A percentile compares a stretch with the other conserved stretches of the same genome.
Evolutionary conservation across 805 yeast species (phyloP).

Genomic region (Starmerella floricola): DNA sequence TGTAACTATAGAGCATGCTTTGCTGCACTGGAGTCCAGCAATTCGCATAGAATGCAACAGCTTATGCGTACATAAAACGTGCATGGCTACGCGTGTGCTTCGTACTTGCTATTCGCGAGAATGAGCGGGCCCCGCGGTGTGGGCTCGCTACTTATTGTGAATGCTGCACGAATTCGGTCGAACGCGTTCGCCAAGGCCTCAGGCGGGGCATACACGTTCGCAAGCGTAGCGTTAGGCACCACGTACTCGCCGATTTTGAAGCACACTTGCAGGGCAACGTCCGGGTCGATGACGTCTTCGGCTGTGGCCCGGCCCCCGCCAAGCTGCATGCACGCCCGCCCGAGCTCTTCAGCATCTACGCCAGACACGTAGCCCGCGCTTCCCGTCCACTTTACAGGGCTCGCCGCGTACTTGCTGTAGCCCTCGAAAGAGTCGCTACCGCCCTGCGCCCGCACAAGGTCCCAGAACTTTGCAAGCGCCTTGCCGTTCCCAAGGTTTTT

Average conservation of each 20-base stretch:
- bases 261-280: not conserved
- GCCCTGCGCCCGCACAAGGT: conserved; percentile 3
- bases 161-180: too few species aligned
- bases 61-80: too few species aligned
- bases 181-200: too few species aligned
- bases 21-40: too few species aligned
- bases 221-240: not conserved
- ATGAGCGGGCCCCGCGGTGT: too few species aligned
- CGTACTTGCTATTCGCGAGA: too few species aligned
- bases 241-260: not conserved
- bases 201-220: not conserved
- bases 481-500: not conserved
- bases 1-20: too few species aligned
- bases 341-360: conserved; percentile 1
- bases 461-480: conserved; percentile 2
- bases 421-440: not conserved
- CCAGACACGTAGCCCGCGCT: not conserved
- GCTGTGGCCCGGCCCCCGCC: conserved; percentile 3
- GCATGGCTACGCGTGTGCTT: too few species aligned
- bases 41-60: too few species aligned
- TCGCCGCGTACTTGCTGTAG: not conserved
- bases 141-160: too few species aligned
- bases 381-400: not conserved
- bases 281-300: not conserved
- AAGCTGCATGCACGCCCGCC: not conserved